Base-by-base conservation (phyloP, 1,139 yeast species). In the Yamadazyma songkhlaensis region DNA sequence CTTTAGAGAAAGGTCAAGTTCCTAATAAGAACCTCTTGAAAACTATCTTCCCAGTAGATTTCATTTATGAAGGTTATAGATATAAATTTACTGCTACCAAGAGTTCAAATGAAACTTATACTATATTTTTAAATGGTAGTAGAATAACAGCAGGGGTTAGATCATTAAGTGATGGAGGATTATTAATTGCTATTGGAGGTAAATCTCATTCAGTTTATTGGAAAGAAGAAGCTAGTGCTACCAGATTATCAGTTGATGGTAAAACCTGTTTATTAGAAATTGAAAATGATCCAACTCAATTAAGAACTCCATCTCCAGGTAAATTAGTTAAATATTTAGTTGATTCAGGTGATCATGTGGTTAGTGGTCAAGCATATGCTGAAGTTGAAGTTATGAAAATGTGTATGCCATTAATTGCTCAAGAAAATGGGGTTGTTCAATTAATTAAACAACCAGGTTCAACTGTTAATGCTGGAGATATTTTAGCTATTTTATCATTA, bases 331-430 rank as follows among this genome's bases (percentile, higher is more conserved):
- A 88, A 60, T 94, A 81, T 63, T 74, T 92, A 53, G 95, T 92
- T 44, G 97, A 92, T 58, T 85, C 85, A 53, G 98, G 98, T 49
- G 98, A 92, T 49, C 97, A 90, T 55, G 79, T 92, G 51, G 68
- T 67, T 45, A 82, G 95, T 44, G 98, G 98, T 44, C 96, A 92
- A 67, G 81, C 97, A 32, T 94, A 80, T 57, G 98, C 98, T 32
- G 98, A 92, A 68, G 96, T 92, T 42, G 99, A 92, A 70, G 98
- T 92, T 50, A 92, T 92, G 99, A 92, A 92, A 67, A 90, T 90
- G 97, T 84, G 86, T 62, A 86, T 86, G 94, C 95, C 95, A 36
- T 74, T 90, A 55, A 72, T 88, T 55, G 92, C 97, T 25, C 88
- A 81, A 62, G 98, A 90, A 62, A 84, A 86, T 55, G 99, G 99